Evolutionary conservation across 2,329 filamentous ascomycete genomes (phyloP).

Genomic region (Pestalotiopsis sp.): DNA sequence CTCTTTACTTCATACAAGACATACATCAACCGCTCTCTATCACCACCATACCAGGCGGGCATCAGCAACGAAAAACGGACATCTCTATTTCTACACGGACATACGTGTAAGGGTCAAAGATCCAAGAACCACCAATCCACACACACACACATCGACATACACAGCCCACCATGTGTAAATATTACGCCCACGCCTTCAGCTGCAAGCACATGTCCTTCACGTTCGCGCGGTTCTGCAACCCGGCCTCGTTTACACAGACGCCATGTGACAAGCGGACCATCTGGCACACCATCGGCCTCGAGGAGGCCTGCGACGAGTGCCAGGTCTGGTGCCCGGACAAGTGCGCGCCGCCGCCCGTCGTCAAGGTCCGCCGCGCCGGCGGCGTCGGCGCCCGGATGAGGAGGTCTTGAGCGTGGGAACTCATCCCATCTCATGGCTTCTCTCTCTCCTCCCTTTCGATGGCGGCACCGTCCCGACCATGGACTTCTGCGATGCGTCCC

Average conservation of each 20-base stretch:
- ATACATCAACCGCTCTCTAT: neutral
- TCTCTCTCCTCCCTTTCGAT: neutral
- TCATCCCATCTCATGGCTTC: neutral
- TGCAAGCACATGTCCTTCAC: constrained; percentile 36
- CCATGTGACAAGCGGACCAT: constrained; percentile 33
- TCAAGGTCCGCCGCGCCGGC: neutral
- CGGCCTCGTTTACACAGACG: constrained; percentile 37
- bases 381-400: neutral
- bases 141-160: neutral
- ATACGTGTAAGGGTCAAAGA: neutral
- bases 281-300: constrained; percentile 38
- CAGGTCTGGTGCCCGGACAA: constrained; percentile 28
- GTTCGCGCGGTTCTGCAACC: constrained; percentile 37
- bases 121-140: neutral
- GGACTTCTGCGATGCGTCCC: too few relatives aligned
- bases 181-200: constrained; percentile 38
- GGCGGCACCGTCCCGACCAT: too few relatives aligned
- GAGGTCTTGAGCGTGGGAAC: neutral
- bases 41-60: neutral
- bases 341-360: constrained; percentile 3
- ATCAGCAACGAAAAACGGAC: neutral
- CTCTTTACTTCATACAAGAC: neutral
- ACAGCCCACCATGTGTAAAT: constrained; percentile 35
- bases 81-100: too few relatives aligned
- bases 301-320: constrained; percentile 37